Base-by-base conservation (phyloP, 352 stramenopile species). In the Pelagophyceae sp. region DNA sequence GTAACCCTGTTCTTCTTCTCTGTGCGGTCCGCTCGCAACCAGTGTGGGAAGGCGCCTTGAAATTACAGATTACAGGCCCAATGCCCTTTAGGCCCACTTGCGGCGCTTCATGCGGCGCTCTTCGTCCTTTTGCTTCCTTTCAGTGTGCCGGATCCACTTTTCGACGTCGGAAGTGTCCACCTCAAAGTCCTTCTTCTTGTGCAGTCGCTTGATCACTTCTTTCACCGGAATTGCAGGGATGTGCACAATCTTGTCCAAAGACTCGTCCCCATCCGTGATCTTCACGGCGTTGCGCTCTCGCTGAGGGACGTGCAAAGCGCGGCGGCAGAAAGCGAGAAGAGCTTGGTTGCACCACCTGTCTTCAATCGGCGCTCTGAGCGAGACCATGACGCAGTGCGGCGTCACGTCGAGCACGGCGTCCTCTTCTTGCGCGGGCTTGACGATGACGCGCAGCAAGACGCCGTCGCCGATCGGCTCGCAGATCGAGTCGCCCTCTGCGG, bases 111-210 rank as follows among this genome's bases (percentile, higher is more conserved):
- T 74, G 33, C 67, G 67, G 35, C 67, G 67, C 38, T 74, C 67
- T n/a, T 74, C 67, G 35, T 74, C 67, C 38, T 58, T 74, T n/a
- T 74, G 67, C 67, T 74, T 74, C 11, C 67, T 11, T 37, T 74
- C 67, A 0, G 67, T 74, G 38, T 74, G 67, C 0, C 67, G 19
- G 27, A 74, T 74, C 67, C 67, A 74, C 67, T 74, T 74, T 20
- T 74, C 67, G 67, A 74, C 67, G 67, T 74, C 67, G 67, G 51
- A 60, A 1, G 67, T 74, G 67, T 74, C 67, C 35, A 74, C 67
- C 67, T 74, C 67, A 37, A 58, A 74, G 67, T 74, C 67, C 38
- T 74, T 74, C 37, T 74, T 74, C 67, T 74, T 74, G 67, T 74
- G 67, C 35, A 74, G 67, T 33, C 67, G 67, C 67, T 74, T 74